Evolutionary conservation across 139 green algal genomes (phyloP).

Genomic region (Coelastrella sp.): DNA sequence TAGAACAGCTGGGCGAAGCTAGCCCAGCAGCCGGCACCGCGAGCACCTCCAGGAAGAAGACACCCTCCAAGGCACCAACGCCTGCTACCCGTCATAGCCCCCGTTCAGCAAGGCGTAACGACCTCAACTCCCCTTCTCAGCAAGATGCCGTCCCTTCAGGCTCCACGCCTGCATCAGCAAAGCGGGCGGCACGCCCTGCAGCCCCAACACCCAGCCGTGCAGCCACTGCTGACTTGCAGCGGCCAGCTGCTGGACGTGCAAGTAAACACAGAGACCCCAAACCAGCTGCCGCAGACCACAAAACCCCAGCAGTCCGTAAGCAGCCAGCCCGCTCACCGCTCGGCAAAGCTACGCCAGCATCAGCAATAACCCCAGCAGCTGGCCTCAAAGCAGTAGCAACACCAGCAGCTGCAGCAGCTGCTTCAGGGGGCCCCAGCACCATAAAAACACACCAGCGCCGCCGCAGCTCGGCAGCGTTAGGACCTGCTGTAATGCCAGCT

Average conservation of each 20-base stretch:
- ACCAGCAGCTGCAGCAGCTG: conserved; percentile 10
- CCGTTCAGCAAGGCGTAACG: neutral
- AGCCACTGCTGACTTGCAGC: neutral
- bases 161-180: neutral
- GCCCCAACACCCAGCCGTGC: neutral
- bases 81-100: neutral
- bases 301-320: neutral
- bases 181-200: neutral
- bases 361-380: conserved; percentile 15
- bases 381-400: neutral
- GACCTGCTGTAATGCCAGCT: neutral
- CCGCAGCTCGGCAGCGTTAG: neutral
- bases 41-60: neutral
- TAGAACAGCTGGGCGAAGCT: neutral
- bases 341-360: neutral
- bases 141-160: neutral
- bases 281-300: neutral
- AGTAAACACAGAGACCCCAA: neutral
- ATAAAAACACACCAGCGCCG: conserved; percentile 3
- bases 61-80: neutral
- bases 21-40: neutral
- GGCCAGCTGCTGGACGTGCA: neutral
- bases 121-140: no score
- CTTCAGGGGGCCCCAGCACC: neutral
- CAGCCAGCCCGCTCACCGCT: neutral